A percentile compares a stretch with the other conserved stretches of the same genome.
These are phyloP conservation scores for Gomphus sp. DNA, from an alignment of 1,284 basidiomycete species.

Conservation along the genomic window DNA sequence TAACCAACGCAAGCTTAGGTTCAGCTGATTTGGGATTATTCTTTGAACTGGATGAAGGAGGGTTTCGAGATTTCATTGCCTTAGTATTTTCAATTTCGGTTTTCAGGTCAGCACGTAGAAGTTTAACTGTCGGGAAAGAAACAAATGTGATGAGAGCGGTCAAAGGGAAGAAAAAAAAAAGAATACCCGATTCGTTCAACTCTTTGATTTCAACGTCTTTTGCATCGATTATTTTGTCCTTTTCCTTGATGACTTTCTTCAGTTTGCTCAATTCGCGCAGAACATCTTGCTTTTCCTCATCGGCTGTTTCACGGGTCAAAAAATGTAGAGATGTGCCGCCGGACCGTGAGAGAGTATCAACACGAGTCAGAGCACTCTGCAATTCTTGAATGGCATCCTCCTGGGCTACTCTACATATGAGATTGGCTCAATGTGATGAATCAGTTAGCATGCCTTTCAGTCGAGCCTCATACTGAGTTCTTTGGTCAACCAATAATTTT, in stretches of 20 bases:
- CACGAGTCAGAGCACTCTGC: slow-evolving; percentile 40
- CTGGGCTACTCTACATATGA: slow-evolving; percentile 33
- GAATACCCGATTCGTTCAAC: slow-evolving; percentile 38
- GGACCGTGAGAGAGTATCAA: slow-evolving; percentile 41
- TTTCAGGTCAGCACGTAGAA: slow-evolving; percentile 44
- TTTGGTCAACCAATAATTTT: slow-evolving; percentile 35
- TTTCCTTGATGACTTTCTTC: slow-evolving; percentile 34
- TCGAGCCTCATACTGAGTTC: slow-evolving; percentile 38
- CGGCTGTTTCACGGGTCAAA: slow-evolving; percentile 61
- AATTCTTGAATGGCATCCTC: slow-evolving; percentile 48
- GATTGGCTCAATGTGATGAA: neutral
- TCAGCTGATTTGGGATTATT: slow-evolving; percentile 26
- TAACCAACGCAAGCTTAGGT: slow-evolving; percentile 39
- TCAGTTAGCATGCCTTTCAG: slow-evolving; percentile 33
- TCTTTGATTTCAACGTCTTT: slow-evolving; percentile 37
- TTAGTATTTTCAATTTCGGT: slow-evolving; percentile 53
- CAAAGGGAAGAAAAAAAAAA: slow-evolving; percentile 5
- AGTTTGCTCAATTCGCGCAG: slow-evolving; percentile 40
- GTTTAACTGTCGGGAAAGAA: slow-evolving; percentile 27
- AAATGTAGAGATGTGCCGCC: slow-evolving; percentile 48
- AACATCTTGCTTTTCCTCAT: slow-evolving; percentile 49
- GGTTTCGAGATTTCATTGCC: slow-evolving; percentile 31
- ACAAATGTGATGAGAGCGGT: neutral
- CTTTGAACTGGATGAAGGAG: slow-evolving; percentile 22
- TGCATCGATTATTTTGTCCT: slow-evolving; percentile 33